phyloP scores from a whole-genome alignment of 2,329 filamentous ascomycete genomes.

The Trichoderma sp. region DNA sequence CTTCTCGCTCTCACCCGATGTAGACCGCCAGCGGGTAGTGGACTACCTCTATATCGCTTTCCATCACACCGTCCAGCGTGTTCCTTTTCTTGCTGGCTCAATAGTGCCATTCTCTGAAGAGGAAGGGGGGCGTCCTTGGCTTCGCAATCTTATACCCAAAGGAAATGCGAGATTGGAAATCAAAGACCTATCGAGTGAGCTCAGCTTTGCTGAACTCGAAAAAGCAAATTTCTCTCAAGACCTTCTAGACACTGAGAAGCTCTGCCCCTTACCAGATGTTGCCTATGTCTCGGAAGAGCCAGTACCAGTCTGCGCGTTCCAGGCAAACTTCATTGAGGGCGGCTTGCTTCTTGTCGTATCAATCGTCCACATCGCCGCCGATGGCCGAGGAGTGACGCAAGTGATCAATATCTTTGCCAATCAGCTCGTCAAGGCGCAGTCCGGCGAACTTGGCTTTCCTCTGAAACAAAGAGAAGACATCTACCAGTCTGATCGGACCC shows the following conservation, averaged over 20 bases:
- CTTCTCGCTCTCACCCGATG: background rate
- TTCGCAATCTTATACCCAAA: background rate
- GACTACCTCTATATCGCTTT: background rate
- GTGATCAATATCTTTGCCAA: background rate
- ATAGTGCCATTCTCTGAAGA: background rate
- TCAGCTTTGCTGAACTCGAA: too few relatives aligned
- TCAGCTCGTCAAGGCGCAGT: background rate
- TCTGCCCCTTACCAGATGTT: background rate
- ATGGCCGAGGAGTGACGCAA: background rate
- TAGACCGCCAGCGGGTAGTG: background rate
- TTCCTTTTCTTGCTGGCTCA: background rate
- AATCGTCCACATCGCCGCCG: background rate
- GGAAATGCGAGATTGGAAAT: background rate
- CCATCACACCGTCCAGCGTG: background rate
- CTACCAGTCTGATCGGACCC: background rate
- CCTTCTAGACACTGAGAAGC: background rate
- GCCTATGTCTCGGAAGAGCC: background rate
- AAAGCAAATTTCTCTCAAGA: background rate
- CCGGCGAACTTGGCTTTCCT: background rate
- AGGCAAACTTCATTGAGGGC: background rate
- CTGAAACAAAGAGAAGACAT: background rate
- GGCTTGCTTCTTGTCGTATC: background rate
- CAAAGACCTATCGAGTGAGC: background rate
- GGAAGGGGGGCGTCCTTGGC: background rate
- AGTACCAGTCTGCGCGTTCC: background rate